Percentiles rank a stretch among this genome's conserved stretches.
These are phyloP conservation scores for Hypoxylon sp. DNA, from an alignment of 2,329 filamentous ascomycete genomes.

Conservation along the genomic window DNA sequence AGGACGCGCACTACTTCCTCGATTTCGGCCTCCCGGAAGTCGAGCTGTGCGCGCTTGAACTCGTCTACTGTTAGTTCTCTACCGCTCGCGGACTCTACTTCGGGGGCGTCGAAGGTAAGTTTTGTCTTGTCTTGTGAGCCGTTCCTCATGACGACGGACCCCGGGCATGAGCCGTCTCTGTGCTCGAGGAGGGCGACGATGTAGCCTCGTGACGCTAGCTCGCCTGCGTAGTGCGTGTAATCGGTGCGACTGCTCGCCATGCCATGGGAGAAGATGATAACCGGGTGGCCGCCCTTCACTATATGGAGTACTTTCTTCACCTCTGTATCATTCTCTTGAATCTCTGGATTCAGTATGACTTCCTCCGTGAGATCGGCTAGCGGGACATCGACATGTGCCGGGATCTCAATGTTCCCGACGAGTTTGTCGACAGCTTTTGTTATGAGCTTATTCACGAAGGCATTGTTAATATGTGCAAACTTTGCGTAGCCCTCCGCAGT, in stretches of 20 bases:
- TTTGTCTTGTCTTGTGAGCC: conserved; percentile 52
- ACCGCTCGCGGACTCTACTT: conserved; percentile 56
- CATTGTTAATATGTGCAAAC: conserved; percentile 62
- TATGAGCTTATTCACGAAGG: conserved; percentile 61
- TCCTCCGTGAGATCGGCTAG: conserved; percentile 50
- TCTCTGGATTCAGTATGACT: conserved; percentile 45
- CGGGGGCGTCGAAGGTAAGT: conserved; percentile 57
- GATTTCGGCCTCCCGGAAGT: conserved; percentile 67
- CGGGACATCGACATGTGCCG: conserved; percentile 64
- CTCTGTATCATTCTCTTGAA: conserved; percentile 39
- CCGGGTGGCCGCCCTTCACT: conserved; percentile 55
- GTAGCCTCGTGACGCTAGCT: conserved; percentile 65
- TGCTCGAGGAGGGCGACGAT: conserved; percentile 67
- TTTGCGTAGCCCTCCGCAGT: conserved; percentile 64
- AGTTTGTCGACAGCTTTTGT: conserved; percentile 60
- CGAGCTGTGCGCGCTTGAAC: conserved; percentile 64
- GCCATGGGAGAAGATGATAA: conserved; percentile 68
- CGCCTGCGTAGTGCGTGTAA: conserved; percentile 67
- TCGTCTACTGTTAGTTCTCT: conserved; percentile 50
- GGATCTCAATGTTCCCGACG: conserved; percentile 63
- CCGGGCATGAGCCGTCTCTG: conserved; percentile 67
- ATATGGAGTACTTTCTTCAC: conserved; percentile 47
- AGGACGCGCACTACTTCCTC: conserved; percentile 62
- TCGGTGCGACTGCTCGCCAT: conserved; percentile 66
- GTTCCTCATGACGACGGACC: conserved; percentile 58